Conservation (phyloP, 495 filamentous ascomycete species). For the Thermochaetoides thermophila region DNA sequence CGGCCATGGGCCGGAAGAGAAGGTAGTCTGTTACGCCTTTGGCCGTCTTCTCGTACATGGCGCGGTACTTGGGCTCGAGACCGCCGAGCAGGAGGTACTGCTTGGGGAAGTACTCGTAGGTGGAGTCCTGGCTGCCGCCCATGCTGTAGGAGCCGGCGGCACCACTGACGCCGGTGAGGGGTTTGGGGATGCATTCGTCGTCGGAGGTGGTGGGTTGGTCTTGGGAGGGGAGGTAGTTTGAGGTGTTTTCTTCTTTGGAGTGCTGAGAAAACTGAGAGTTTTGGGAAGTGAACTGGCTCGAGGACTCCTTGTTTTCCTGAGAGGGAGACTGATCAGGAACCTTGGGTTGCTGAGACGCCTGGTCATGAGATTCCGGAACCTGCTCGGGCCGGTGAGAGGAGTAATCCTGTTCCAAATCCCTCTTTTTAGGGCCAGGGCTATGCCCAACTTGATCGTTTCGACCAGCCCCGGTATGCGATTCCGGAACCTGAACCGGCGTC, state of each 20-base stretch:
- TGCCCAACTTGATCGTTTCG: background rate
- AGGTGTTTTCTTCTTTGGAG: constrained; percentile 2
- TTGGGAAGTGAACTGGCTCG: too few relatives aligned
- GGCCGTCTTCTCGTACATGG: constrained; percentile 62
- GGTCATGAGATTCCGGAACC: too few relatives aligned
- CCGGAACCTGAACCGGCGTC: too few relatives aligned
- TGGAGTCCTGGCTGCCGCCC: constrained; percentile 76
- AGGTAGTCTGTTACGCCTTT: constrained; percentile 60
- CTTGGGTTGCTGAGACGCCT: too few relatives aligned
- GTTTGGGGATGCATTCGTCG: constrained; percentile 40
- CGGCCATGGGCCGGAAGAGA: constrained; percentile 73
- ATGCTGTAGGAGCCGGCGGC: constrained; percentile 35
- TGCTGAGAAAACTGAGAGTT: too few relatives aligned
- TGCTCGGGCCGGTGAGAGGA: too few relatives aligned
- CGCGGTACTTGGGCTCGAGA: constrained; percentile 60
- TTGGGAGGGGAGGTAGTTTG: background rate
- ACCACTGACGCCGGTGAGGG: constrained; percentile 26
- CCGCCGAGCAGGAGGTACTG: constrained; percentile 69
- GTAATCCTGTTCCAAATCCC: too few relatives aligned
- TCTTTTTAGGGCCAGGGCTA: background rate
- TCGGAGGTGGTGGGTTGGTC: constrained; percentile 5
- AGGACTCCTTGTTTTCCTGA: too few relatives aligned
- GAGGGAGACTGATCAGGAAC: too few relatives aligned
- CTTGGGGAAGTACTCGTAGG: constrained; percentile 93
- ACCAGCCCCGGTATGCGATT: background rate